Conservation (phyloP, 306 rosid genomes). For the Aeschynomene evenia region DNA sequence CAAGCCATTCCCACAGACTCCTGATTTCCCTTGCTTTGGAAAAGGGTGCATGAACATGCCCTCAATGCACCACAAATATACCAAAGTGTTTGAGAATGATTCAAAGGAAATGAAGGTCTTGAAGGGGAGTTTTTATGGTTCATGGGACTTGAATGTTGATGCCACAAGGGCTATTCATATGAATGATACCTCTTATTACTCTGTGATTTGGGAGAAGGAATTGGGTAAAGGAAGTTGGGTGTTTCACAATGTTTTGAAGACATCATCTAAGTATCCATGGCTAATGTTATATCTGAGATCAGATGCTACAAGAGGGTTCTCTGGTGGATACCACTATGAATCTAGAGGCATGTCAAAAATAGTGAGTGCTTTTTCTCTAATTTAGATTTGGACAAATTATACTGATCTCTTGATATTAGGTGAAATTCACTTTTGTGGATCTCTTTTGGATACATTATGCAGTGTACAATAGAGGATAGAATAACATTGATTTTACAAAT, state of each 20-base stretch:
- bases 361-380: slow-evolving; percentile 41
- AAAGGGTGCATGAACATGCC: slow-evolving; percentile 86
- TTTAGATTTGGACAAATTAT: no score
- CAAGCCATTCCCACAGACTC: slow-evolving; percentile 40
- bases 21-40: slow-evolving; percentile 68
- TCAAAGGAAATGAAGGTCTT: slow-evolving; percentile 18
- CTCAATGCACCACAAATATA: slow-evolving; percentile 45
- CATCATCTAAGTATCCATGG: slow-evolving; percentile 82
- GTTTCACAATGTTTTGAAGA: slow-evolving; percentile 72
- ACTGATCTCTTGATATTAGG: no score
- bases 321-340: slow-evolving; percentile 88
- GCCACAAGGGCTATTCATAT: slow-evolving; percentile 1
- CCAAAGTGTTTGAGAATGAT: slow-evolving; percentile 33
- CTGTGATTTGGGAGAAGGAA: slow-evolving; percentile 75
- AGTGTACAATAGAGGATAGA: no score
- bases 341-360: slow-evolving; percentile 79
- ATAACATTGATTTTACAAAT: background rate
- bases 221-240: slow-evolving; percentile 65
- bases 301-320: slow-evolving; percentile 77
- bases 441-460: no score
- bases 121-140: slow-evolving; percentile 51
- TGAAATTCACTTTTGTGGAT: no score
- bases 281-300: slow-evolving; percentile 85
- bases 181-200: slow-evolving; percentile 46
- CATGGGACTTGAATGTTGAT: slow-evolving; percentile 46